phyloP scores from a whole-genome alignment of 805 yeast species.

The Komagataella mondaviorum region DNA sequence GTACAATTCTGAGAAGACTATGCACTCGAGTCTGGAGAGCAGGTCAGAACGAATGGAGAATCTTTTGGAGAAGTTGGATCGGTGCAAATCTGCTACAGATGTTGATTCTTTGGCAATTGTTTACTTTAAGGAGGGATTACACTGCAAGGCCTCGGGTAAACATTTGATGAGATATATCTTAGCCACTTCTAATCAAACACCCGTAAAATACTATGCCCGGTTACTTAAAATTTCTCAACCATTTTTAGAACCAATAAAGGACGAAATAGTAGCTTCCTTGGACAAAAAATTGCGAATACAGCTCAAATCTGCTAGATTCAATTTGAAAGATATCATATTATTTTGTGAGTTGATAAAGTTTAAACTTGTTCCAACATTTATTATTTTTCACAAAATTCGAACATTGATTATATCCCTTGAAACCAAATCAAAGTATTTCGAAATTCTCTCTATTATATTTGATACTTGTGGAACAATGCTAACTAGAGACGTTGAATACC shows the following conservation, averaged over 20 bases:
- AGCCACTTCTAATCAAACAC: slow-evolving; percentile 30
- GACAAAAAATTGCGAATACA: slow-evolving; percentile 52
- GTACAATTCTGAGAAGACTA: not conserved
- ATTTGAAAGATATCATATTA: slow-evolving; percentile 44
- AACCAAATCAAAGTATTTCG: slow-evolving; percentile 43
- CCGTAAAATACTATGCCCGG: slow-evolving; percentile 41
- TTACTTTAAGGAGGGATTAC: slow-evolving; percentile 36
- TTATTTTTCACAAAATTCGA: slow-evolving; percentile 62
- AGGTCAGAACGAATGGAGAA: slow-evolving; percentile 26
- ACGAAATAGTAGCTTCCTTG: slow-evolving; percentile 36
- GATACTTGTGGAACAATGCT: slow-evolving; percentile 64
- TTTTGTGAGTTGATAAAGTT: slow-evolving; percentile 71
- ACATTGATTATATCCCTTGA: slow-evolving; percentile 36
- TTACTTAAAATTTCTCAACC: slow-evolving; percentile 50
- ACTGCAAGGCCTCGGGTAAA: slow-evolving; percentile 62
- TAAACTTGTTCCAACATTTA: slow-evolving; percentile 54
- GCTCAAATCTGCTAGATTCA: slow-evolving; percentile 35
- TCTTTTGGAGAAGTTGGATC: slow-evolving; percentile 26
- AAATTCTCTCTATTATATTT: slow-evolving; percentile 53
- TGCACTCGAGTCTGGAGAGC: not conserved
- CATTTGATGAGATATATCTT: slow-evolving; percentile 44
- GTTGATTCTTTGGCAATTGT: slow-evolving; percentile 32
- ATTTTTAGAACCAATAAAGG: slow-evolving; percentile 33
- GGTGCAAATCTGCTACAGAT: slow-evolving; percentile 29
- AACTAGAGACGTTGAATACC: slow-evolving; percentile 40